These are phyloP conservation scores for Gypsophila paniculata DNA, from an alignment of 179 eudicot genomes.

Conservation along the genomic window DNA sequence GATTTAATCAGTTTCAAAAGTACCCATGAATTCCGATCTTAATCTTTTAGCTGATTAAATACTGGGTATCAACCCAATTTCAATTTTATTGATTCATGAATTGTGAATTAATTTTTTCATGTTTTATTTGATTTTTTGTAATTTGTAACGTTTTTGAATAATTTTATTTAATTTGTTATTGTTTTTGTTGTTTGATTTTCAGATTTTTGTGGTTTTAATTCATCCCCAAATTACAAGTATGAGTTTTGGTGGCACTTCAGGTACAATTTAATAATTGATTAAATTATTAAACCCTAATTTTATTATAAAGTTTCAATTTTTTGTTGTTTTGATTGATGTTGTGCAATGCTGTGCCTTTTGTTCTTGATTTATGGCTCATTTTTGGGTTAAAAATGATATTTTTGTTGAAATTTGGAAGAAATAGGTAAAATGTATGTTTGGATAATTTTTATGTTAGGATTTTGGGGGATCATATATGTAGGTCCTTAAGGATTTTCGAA, in stretches of 20 bases:
- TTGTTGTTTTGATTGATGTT: not conserved
- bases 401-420: not conserved
- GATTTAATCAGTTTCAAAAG: not conserved
- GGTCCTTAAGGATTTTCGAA: no score
- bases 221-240: conserved; percentile 25
- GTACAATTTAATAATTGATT: conserved; percentile 53
- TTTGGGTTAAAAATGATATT: not conserved
- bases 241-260: conserved; percentile 62
- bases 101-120: conserved; percentile 1
- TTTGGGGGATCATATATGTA: conserved; percentile 1
- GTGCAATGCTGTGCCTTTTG: not conserved
- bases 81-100: not conserved
- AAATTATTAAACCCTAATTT: not conserved
- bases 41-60: conserved; percentile 1
- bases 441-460: not conserved
- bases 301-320: not conserved
- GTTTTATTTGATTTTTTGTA: not conserved
- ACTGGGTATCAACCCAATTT: conserved; percentile 3
- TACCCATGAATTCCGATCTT: conserved; percentile 15
- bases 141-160: not conserved
- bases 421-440: not conserved
- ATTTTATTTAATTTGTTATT: not conserved
- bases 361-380: conserved; percentile 1
- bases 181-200: conserved; percentile 4
- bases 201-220: conserved; percentile 12